Evolutionary conservation across 2,329 filamentous ascomycete species (phyloP).

Genomic region (Capronia americana): DNA sequence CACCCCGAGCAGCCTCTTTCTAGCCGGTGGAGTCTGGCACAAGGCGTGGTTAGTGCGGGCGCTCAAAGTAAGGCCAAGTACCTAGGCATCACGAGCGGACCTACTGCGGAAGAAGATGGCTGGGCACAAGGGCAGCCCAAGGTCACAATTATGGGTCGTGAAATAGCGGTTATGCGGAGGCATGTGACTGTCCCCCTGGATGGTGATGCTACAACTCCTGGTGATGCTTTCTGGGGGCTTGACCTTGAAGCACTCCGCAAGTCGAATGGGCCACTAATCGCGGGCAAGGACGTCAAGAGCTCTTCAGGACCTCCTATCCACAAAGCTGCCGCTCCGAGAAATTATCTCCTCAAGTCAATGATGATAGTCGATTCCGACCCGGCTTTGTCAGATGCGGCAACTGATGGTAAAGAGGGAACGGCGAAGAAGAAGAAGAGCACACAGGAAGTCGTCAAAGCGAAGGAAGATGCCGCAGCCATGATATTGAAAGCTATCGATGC

Average conservation of each 20-base stretch:
- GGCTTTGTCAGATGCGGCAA: neutral
- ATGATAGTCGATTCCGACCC: constrained; percentile 38
- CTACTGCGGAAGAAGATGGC: constrained; percentile 71
- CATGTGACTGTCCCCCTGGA: constrained; percentile 60
- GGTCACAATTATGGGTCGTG: constrained; percentile 73
- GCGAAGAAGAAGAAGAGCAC: constrained; percentile 53
- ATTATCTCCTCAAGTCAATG: constrained; percentile 62
- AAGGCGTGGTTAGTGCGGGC: constrained; percentile 83
- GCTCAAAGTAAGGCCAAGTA: constrained; percentile 77
- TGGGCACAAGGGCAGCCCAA: constrained; percentile 78
- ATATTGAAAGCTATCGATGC: constrained; percentile 74
- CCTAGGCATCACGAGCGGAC: constrained; percentile 72
- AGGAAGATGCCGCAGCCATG: constrained; percentile 71
- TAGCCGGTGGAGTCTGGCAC: constrained; percentile 80
- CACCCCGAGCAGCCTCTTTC: constrained; percentile 86
- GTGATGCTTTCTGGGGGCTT: constrained; percentile 62
- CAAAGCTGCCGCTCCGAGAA: constrained; percentile 70
- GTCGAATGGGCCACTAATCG: constrained; percentile 46
- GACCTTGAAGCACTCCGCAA: constrained; percentile 63
- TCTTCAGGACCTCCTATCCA: constrained; percentile 70
- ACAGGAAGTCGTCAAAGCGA: constrained; percentile 65
- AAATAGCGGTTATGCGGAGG: constrained; percentile 76
- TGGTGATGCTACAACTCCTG: constrained; percentile 49
- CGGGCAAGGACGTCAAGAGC: constrained; percentile 36
- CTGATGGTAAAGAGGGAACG: constrained; percentile 1